phyloP scores from a whole-genome alignment of 306 rosid species.

The Luffa aegyptiaca region DNA sequence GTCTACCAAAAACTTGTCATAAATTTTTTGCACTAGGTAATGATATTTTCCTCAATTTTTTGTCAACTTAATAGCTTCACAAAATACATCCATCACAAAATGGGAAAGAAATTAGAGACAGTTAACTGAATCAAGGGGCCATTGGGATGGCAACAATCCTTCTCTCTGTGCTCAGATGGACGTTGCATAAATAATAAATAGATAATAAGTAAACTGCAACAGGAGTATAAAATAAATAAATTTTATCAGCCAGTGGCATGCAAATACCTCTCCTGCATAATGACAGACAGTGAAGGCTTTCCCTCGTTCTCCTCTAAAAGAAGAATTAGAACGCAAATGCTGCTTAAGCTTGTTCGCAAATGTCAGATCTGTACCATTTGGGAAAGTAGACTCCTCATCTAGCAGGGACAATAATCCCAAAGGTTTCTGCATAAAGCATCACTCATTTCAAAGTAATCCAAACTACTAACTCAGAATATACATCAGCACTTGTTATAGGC shows the following conservation, averaged over 20 bases:
- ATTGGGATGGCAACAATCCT: not conserved
- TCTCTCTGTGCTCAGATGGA: not conserved
- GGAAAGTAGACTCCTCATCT: constrained; percentile 97
- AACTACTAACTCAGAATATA: not conserved
- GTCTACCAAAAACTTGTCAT: not conserved
- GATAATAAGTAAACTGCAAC: not conserved
- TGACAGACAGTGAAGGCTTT: constrained; percentile 80
- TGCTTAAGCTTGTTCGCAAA: constrained; percentile 96
- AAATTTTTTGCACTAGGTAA: not conserved
- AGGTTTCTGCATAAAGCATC: constrained; percentile 60
- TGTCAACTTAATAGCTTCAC: not conserved
- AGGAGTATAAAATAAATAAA: not conserved
- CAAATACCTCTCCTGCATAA: constrained; percentile 97
- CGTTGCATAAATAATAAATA: not conserved
- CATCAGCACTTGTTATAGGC: not conserved
- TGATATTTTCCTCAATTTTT: not conserved
- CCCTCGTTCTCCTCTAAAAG: constrained; percentile 85
- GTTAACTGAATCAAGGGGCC: constrained; percentile 1
- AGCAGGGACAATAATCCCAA: constrained; percentile 85
- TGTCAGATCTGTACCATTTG: constrained; percentile 88
- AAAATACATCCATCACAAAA: not conserved
- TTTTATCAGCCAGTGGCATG: not conserved
- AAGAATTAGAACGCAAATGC: constrained; percentile 64
- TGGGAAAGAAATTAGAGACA: not conserved
- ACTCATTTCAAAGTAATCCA: not conserved